phyloP scores from a whole-genome alignment of 2,329 filamentous ascomycete genomes.

The Akanthomyces muscarius region DNA sequence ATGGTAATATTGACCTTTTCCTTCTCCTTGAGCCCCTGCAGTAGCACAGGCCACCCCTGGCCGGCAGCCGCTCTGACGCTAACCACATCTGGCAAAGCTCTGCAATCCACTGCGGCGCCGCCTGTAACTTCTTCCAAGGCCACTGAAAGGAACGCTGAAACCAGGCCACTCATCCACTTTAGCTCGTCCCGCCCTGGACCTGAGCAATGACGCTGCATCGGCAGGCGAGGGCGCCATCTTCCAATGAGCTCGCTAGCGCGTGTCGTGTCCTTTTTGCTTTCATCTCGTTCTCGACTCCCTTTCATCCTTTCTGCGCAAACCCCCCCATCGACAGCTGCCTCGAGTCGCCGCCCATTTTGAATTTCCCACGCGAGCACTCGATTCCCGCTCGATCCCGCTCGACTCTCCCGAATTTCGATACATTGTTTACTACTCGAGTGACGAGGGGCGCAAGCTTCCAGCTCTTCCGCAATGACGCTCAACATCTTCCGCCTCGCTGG shows the following conservation, averaged over 20 bases:
- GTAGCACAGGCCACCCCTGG: too few relatives aligned
- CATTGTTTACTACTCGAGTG: not conserved
- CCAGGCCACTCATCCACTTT: not conserved
- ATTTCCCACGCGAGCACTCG: not conserved
- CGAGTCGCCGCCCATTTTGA: not conserved
- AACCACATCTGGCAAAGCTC: not conserved
- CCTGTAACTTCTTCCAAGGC: conserved; percentile 12
- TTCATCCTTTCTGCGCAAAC: conserved; percentile 9
- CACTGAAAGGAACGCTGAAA: conserved; percentile 1
- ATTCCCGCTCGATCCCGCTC: not conserved
- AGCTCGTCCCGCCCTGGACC: not conserved
- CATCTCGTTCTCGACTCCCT: conserved; percentile 9
- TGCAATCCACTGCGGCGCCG: not conserved
- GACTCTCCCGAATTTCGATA: not conserved
- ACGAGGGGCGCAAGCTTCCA: conserved; percentile 11
- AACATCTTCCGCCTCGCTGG: conserved; percentile 58
- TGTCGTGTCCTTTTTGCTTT: conserved; percentile 25
- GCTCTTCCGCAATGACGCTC: conserved; percentile 40
- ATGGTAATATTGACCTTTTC: too few relatives aligned
- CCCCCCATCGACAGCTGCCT: not conserved
- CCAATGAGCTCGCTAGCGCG: conserved; percentile 25
- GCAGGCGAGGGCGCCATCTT: not conserved
- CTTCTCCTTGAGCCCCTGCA: too few relatives aligned
- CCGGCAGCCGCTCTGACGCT: not conserved
- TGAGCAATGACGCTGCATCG: conserved; percentile 5